phyloP scores from a whole-genome alignment of 1,284 basidiomycete species.

The Neonothopanus nambi region DNA sequence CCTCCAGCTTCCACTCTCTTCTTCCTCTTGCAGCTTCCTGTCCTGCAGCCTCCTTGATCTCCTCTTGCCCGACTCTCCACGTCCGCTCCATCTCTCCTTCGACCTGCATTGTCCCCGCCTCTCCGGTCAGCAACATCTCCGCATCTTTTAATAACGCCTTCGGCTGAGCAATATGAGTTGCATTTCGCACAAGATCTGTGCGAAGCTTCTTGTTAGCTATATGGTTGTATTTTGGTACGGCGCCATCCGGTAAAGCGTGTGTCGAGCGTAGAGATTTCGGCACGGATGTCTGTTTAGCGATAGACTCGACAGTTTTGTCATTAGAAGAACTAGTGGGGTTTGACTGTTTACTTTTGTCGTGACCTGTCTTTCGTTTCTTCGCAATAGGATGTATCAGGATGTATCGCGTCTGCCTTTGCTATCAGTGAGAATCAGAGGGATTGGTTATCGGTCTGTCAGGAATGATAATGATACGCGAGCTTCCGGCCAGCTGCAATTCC shows the following conservation, averaged over 20 bases:
- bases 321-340: slow-evolving; percentile 25
- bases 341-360: not conserved
- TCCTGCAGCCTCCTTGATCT: slow-evolving; percentile 73
- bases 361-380: slow-evolving; percentile 37
- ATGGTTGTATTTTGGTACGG: slow-evolving; percentile 49
- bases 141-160: slow-evolving; percentile 65
- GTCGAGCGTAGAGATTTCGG: slow-evolving; percentile 63
- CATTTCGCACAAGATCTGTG: slow-evolving; percentile 62
- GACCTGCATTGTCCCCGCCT: slow-evolving; percentile 66
- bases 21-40: slow-evolving; percentile 74
- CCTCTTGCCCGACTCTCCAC: slow-evolving; percentile 84
- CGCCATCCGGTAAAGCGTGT: slow-evolving; percentile 27
- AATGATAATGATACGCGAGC: slow-evolving; percentile 38
- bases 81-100: slow-evolving; percentile 85
- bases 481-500: not conserved
- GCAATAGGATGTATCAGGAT: slow-evolving; percentile 45
- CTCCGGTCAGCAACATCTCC: slow-evolving; percentile 61
- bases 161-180: slow-evolving; percentile 54
- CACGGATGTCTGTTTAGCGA: slow-evolving; percentile 53
- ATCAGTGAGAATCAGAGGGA: no score
- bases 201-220: slow-evolving; percentile 79
- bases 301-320: slow-evolving; percentile 55
- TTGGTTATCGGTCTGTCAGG: no score
- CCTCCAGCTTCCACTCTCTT: slow-evolving; percentile 82
- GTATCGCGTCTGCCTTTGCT: slow-evolving; percentile 65